A percentile compares a stretch with the other conserved stretches of the same genome.
Evolutionary conservation across 2,329 filamentous ascomycete genomes (phyloP).

Genomic region (Westerdykella sp.): DNA sequence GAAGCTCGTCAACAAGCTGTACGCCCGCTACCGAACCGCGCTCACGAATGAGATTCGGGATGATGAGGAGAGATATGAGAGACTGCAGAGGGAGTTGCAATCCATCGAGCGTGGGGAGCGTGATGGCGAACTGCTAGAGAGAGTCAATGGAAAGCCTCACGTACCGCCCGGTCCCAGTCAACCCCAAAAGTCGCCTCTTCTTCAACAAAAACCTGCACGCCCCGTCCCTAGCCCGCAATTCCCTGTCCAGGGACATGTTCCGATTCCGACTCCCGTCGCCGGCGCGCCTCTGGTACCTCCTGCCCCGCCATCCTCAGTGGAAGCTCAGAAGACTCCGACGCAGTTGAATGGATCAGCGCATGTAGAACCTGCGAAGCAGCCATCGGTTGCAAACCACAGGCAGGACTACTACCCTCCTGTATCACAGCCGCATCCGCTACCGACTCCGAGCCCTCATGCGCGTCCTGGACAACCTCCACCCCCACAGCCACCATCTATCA

Average conservation of each 20-base stretch:
- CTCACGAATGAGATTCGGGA: slow-evolving; percentile 64
- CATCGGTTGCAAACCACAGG: too few relatives aligned
- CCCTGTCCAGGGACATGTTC: neutral
- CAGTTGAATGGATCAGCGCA: slow-evolving; percentile 11
- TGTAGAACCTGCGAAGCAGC: slow-evolving; percentile 4
- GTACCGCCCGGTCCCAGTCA: slow-evolving; percentile 18
- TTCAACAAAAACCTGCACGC: slow-evolving; percentile 12
- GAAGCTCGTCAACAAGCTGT: slow-evolving; percentile 65
- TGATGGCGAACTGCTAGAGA: slow-evolving; percentile 40
- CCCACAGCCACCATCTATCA: slow-evolving; percentile 17
- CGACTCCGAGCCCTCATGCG: slow-evolving; percentile 12
- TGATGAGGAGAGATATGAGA: slow-evolving; percentile 63
- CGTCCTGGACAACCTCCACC: slow-evolving; percentile 16
- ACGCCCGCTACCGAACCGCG: slow-evolving; percentile 65
- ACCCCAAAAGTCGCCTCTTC: slow-evolving; percentile 21
- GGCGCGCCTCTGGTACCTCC: neutral
- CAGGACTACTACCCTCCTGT: slow-evolving; percentile 1
- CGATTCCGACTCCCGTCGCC: slow-evolving; percentile 1
- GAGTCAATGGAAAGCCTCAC: slow-evolving; percentile 16
- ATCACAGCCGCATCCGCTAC: slow-evolving; percentile 6
- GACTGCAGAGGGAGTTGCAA: slow-evolving; percentile 60
- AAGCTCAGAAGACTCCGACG: neutral
- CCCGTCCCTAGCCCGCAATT: slow-evolving; percentile 7
- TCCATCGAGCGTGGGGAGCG: slow-evolving; percentile 58
- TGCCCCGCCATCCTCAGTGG: neutral